These are phyloP conservation scores for Coemansia pectinata DNA, from an alignment of 192 early-diverging fungal species.

Conservation along the genomic window DNA sequence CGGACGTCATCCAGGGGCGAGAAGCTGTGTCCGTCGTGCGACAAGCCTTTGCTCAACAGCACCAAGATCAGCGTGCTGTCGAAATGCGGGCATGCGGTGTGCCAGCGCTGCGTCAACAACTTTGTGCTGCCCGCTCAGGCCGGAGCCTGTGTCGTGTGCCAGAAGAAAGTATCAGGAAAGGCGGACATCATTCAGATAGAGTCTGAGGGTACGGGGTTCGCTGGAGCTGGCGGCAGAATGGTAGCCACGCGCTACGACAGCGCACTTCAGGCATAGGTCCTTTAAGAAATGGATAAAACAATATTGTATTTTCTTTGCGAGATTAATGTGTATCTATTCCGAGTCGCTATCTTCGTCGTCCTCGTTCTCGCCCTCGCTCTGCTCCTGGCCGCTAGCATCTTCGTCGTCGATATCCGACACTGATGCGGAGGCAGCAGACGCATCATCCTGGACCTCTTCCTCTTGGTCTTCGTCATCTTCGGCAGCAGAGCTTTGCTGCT, in stretches of 20 bases:
- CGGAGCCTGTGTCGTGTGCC: slow-evolving; percentile 46
- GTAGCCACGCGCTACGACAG: slow-evolving; percentile 40
- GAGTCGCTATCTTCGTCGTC: not conserved
- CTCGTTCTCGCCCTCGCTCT: not conserved
- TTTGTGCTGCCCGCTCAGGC: slow-evolving; percentile 25
- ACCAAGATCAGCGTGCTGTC: slow-evolving; percentile 35
- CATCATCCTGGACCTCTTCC: not conserved
- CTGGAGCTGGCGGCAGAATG: slow-evolving; percentile 47
- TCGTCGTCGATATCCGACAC: not conserved
- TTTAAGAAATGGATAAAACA: not conserved
- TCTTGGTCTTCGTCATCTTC: not conserved
- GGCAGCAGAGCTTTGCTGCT: not conserved
- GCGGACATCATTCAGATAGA: slow-evolving; percentile 21
- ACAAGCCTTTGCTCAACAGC: slow-evolving; percentile 40
- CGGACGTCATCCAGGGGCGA: slow-evolving; percentile 11
- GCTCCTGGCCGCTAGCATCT: not conserved
- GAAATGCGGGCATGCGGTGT: slow-evolving; percentile 45
- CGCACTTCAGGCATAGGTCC: slow-evolving; percentile 35
- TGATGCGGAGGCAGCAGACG: not conserved
- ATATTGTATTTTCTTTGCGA: slow-evolving; percentile 5
- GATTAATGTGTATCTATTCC: not conserved
- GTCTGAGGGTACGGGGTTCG: slow-evolving; percentile 47
- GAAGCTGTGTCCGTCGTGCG: slow-evolving; percentile 49
- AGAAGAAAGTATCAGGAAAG: not conserved
- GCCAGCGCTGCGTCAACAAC: slow-evolving; percentile 40